These are phyloP conservation scores for Gastrodia elata DNA, from an alignment of 106 monocot genomes.

Conservation along the genomic window DNA sequence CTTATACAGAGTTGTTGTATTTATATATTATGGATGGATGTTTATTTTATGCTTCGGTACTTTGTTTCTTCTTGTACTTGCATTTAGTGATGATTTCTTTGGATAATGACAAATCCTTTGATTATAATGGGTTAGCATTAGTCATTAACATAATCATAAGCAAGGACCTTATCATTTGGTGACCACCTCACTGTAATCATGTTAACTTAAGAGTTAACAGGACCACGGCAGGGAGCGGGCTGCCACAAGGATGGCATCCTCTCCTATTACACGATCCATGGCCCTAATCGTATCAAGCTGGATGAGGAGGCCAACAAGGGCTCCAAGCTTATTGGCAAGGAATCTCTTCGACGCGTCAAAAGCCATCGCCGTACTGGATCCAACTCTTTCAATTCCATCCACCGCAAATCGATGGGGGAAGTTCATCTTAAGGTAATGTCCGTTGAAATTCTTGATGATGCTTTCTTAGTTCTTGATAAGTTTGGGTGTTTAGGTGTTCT, in stretches of 20 bases:
- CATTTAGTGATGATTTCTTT: too few species aligned
- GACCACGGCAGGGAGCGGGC: too few species aligned
- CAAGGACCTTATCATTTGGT: too few species aligned
- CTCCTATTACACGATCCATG: slow-evolving; percentile 91
- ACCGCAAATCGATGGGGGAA: slow-evolving; percentile 66
- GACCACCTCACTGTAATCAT: too few species aligned
- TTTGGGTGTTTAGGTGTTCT: not conserved
- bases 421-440: slow-evolving; percentile 62
- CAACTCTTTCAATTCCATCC: slow-evolving; percentile 9
- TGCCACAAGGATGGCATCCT: slow-evolving; percentile 78
- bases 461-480: not conserved
- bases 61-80: too few species aligned
- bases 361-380: slow-evolving; percentile 20
- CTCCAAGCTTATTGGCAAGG: slow-evolving; percentile 62
- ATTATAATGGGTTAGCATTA: too few species aligned
- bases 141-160: too few species aligned
- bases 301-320: slow-evolving; percentile 49
- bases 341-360: slow-evolving; percentile 41
- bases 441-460: not conserved
- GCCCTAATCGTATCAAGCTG: slow-evolving; percentile 60
- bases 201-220: too few species aligned
- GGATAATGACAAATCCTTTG: too few species aligned
- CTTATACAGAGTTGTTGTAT: too few species aligned
- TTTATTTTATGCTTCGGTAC: too few species aligned
- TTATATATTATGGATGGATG: too few species aligned